These are phyloP conservation scores for Hypoxylon rubiginosum DNA, from an alignment of 2,329 filamentous ascomycete species.

Conservation along the genomic window DNA sequence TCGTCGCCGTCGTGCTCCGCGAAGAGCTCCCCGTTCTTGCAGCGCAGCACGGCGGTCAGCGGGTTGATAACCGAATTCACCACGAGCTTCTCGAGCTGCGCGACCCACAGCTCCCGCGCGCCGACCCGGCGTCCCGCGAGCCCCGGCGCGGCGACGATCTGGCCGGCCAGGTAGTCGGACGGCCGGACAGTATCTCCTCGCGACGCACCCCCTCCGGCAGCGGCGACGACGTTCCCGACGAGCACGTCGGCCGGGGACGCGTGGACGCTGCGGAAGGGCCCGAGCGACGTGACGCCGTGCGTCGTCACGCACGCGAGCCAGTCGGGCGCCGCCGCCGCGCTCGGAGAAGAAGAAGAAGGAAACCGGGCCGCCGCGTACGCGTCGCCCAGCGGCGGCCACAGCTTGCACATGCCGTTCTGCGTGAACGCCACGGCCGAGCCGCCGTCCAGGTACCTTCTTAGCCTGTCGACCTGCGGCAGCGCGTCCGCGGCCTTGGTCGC, in stretches of 20 bases:
- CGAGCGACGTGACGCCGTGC: conserved; percentile 67
- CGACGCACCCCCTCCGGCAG: conserved; percentile 4
- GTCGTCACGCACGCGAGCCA: conserved; percentile 78
- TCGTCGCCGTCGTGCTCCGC: conserved; percentile 63
- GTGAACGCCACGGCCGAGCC: conserved; percentile 83
- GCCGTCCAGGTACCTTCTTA: conserved; percentile 72
- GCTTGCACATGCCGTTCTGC: conserved; percentile 87
- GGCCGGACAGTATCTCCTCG: conserved; percentile 17
- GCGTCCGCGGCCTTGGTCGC: conserved; percentile 81
- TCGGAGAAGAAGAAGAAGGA: too few relatives aligned
- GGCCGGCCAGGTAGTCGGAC: conserved; percentile 57
- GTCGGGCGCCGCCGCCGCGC: conserved; percentile 66
- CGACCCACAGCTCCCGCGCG: conserved; percentile 62
- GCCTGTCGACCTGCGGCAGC: conserved; percentile 68
- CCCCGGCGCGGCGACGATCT: conserved; percentile 59
- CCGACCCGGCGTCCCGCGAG: conserved; percentile 59
- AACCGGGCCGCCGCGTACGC: conserved; percentile 60
- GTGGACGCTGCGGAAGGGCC: conserved; percentile 66
- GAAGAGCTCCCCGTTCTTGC: conserved; percentile 83
- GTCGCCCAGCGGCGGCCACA: conserved; percentile 67
- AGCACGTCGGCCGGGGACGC: conserved; percentile 63
- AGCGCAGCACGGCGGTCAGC: conserved; percentile 81
- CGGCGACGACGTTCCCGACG: conserved; percentile 61
- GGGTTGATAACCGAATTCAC: conserved; percentile 87
- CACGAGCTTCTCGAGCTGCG: conserved; percentile 89